Evolutionary conservation across 495 filamentous ascomycete species (phyloP), one percentile per base, ranked within the genome.

Genomic region (Cladorrhinum samala): DNA sequence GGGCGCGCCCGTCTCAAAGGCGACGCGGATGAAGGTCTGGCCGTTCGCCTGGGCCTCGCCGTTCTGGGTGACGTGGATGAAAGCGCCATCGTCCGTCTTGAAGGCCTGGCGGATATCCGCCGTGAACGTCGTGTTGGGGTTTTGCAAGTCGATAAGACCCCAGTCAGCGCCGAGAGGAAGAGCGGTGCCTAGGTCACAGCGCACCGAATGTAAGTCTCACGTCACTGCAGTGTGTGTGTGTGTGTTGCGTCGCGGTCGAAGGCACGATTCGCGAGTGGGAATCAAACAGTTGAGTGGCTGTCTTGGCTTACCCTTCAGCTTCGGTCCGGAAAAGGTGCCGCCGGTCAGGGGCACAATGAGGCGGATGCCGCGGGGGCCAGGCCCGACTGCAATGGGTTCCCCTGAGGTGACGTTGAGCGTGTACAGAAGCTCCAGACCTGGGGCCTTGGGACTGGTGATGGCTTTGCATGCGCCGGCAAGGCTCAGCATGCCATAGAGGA

Each of bases 331-430:
- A 36, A 63, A 63, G n/a, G 17, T 48, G 7, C 60, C 60, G 2
- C 18, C 37, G 37, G 51, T 7, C 39, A 59, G 56, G 19, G 56
- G 50, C 3, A 57, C 50, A 3, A 60, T 46, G 14, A 55, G 21
- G 0, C 60, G 56, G 41, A 39, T 27, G 1, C 57, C 57, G 0
- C 54, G 42, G 0, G 57, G 57, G 0, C 56, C 57, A 1, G 20
- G 8, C 6, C 60, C 57, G 7, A 55, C 24, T 1, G 33, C 17
- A 21, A 25, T 38, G 3, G 41, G 20, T 2, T 54, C 54, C 13
- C 56, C 60, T 24, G 44, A 54, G 5, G 54, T 63, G 39, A 60
- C 52, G 46, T 63, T 63, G 50, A 57, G 48, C 9, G 38, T 52
- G 57, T 57, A 63, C 1, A 63, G 52, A 20, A 47, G 52, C 11